These are phyloP conservation scores for Skeletonema grethae DNA, from an alignment of 108 stramenopile species.

Conservation along the genomic window DNA sequence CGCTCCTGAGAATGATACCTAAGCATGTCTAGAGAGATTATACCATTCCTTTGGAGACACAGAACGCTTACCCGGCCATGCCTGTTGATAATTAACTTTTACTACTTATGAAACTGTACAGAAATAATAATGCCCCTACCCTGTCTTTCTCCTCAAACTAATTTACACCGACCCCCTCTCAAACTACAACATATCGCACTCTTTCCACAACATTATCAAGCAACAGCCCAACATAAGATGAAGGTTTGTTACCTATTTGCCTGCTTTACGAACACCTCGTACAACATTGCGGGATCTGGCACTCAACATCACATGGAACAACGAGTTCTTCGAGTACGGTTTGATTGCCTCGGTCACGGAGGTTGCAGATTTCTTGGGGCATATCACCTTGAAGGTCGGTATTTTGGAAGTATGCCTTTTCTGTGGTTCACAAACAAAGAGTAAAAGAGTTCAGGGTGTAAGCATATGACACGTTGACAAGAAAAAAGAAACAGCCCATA, in stretches of 20 bases:
- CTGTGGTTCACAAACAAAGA: conserved; percentile 4
- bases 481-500: not conserved
- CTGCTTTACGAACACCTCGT: conserved; percentile 34
- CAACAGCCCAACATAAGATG: no score
- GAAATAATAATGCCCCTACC: not conserved
- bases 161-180: not conserved
- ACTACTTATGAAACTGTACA: not conserved
- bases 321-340: conserved; percentile 25
- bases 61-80: no score
- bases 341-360: conserved; percentile 23
- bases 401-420: conserved; percentile 34
- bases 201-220: no score
- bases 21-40: no score
- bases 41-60: no score
- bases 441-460: not conserved
- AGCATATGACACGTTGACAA: not conserved
- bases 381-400: conserved; percentile 36
- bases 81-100: not conserved
- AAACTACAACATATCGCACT: no score
- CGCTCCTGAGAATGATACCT: no score
- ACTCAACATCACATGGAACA: conserved; percentile 40
- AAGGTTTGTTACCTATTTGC: no score
- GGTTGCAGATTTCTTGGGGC: conserved; percentile 30
- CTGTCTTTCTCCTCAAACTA: not conserved
- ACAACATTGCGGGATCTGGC: conserved; percentile 26